Evolutionary conservation across 257 asterid genomes (phyloP).

Genomic region (Leonotis leonurus): DNA sequence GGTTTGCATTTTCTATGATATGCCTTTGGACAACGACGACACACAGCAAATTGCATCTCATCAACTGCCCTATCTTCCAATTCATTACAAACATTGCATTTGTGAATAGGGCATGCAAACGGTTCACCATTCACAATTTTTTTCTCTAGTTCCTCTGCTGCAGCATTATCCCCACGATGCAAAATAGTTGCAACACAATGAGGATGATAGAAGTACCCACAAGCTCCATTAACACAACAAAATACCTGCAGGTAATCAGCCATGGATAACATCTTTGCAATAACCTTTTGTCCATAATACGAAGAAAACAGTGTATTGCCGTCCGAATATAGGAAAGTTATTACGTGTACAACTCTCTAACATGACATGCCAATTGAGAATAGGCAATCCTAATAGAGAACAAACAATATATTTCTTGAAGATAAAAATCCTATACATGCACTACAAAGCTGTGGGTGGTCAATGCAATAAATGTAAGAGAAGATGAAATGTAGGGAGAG

Average conservation of each 20-base stretch:
- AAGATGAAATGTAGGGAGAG: not conserved
- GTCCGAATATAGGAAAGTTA: not conserved
- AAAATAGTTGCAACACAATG: constrained; percentile 68
- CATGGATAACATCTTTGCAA: not conserved
- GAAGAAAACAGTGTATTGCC: not conserved
- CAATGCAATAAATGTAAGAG: not conserved
- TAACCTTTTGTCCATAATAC: not conserved
- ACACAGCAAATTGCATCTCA: constrained; percentile 73
- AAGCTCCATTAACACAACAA: constrained; percentile 78
- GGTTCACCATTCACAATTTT: constrained; percentile 67
- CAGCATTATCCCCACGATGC: constrained; percentile 39
- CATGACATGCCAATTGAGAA: not conserved
- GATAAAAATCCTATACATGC: not conserved
- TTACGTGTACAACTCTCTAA: not conserved
- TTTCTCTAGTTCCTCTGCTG: constrained; percentile 37
- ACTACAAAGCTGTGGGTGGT: not conserved
- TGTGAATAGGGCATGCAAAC: constrained; percentile 82
- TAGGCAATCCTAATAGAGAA: not conserved
- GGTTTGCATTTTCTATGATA: constrained; percentile 92
- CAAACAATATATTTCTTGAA: not conserved
- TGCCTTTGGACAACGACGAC: constrained; percentile 94
- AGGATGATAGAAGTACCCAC: constrained; percentile 91
- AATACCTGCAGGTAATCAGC: constrained; percentile 53
- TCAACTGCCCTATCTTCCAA: constrained; percentile 47
- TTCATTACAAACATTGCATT: constrained; percentile 56